These are phyloP conservation scores for Flaveria trinervia DNA, from an alignment of 129 eudicot species.

Conservation along the genomic window DNA sequence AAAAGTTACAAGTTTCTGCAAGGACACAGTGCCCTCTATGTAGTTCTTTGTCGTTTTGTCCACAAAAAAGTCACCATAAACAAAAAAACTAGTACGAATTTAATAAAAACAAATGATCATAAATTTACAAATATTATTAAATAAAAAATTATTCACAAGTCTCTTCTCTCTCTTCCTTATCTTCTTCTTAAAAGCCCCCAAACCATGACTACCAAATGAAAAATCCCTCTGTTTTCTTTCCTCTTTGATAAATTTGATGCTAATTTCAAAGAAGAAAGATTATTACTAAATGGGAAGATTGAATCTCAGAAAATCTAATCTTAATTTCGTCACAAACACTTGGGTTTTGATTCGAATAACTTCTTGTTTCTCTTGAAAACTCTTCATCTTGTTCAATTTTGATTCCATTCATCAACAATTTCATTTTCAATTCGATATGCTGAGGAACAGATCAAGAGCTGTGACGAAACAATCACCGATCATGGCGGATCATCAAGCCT, in stretches of 20 bases:
- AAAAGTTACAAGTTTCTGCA: no score
- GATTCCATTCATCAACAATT: neutral
- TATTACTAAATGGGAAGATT: constrained; percentile 39
- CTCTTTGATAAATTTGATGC: constrained; percentile 10
- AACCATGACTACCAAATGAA: constrained; percentile 32
- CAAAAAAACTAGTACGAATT: constrained; percentile 5
- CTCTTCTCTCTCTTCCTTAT: constrained; percentile 40
- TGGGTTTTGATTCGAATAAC: constrained; percentile 44
- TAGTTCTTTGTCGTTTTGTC: neutral
- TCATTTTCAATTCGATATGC: constrained; percentile 32
- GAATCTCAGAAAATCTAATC: constrained; percentile 35
- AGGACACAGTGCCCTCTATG: neutral
- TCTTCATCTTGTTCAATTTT: neutral
- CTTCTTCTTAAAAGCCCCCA: constrained; percentile 27
- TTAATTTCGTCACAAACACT: constrained; percentile 40
- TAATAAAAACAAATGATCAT: neutral
- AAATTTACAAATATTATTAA: neutral
- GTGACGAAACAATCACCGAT: constrained; percentile 66
- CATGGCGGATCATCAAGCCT: constrained; percentile 64
- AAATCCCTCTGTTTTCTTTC: constrained; percentile 11
- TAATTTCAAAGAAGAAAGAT: constrained; percentile 1
- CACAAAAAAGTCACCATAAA: neutral
- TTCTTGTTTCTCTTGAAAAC: constrained; percentile 43
- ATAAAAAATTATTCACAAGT: constrained; percentile 12
- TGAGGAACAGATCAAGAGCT: constrained; percentile 84